phyloP scores from a whole-genome alignment of 805 yeast species.

The Jamesozyma hellenica region DNA sequence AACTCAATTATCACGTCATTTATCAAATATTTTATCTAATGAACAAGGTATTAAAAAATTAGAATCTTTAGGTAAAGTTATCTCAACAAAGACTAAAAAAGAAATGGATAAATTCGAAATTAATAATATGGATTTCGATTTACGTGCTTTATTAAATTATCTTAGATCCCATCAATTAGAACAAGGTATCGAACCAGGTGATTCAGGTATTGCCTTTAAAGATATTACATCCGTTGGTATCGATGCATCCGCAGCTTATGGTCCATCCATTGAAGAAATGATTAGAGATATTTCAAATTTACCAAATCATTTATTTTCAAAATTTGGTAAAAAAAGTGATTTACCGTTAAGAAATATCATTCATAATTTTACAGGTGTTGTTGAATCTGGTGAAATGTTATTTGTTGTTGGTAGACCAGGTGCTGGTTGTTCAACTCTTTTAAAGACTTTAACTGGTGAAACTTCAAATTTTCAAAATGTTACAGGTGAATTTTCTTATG shows the following conservation, averaged over 20 bases:
- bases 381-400: conserved; percentile 43
- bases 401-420: conserved; percentile 51
- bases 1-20: conserved; percentile 10
- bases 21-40: conserved; percentile 26
- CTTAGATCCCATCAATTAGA: conserved; percentile 31
- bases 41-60: conserved; percentile 33
- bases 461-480: conserved; percentile 30
- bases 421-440: conserved; percentile 52
- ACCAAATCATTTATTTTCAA: conserved; percentile 18
- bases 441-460: conserved; percentile 40
- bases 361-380: conserved; percentile 35
- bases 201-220: conserved; percentile 42
- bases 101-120: conserved; percentile 38
- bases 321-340: conserved; percentile 26
- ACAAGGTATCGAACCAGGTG: conserved; percentile 39
- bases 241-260: conserved; percentile 45
- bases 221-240: conserved; percentile 37
- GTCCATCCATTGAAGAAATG: conserved; percentile 39
- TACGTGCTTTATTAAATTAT: conserved; percentile 34
- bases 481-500: conserved; percentile 36
- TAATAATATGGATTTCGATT: conserved; percentile 38
- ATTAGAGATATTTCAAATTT: conserved; percentile 26
- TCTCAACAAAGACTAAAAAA: conserved; percentile 40
- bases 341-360: conserved; percentile 32
- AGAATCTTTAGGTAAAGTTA: conserved; percentile 40